phyloP scores from a whole-genome alignment of 176 grass and related monocot genomes.

The Triticum timopheevii region DNA sequence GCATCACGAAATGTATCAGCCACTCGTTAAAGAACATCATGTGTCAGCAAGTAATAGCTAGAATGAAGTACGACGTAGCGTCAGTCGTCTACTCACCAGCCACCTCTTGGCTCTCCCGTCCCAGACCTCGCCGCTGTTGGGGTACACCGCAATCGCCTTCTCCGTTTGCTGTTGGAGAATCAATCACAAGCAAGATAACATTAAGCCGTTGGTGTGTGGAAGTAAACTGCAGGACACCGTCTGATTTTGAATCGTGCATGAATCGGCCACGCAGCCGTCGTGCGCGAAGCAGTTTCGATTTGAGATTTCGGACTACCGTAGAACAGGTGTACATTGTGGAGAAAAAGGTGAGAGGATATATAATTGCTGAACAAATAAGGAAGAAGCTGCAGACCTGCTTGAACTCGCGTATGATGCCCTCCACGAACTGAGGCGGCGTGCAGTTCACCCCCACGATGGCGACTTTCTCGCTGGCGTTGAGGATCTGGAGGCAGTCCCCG shows the following conservation, averaged over 20 bases:
- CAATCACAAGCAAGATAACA: background rate
- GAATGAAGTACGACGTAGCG: background rate
- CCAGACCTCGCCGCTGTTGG: constrained; percentile 85
- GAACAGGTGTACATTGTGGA: no score
- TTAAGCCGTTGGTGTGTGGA: background rate
- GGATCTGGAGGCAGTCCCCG: constrained; percentile 50
- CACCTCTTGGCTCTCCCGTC: constrained; percentile 72
- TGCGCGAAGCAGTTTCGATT: background rate
- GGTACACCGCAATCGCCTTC: constrained; percentile 75
- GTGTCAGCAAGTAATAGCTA: background rate
- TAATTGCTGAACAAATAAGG: no score
- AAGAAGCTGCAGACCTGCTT: constrained; percentile 47
- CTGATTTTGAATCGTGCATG: no score
- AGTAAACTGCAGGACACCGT: no score
- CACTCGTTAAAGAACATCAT: background rate
- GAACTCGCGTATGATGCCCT: constrained; percentile 59
- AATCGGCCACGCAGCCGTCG: no score
- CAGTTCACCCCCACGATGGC: constrained; percentile 72
- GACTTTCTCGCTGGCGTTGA: constrained; percentile 59
- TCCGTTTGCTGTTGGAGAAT: constrained; percentile 57
- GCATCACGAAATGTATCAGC: background rate
- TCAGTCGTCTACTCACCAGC: constrained; percentile 54
- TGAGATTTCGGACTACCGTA: background rate
- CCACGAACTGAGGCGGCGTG: constrained; percentile 69
- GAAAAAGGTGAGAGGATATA: no score